Conservation (phyloP, 1,284 basidiomycete genomes). For the Ceratorhiza oryzae-sativae region DNA sequence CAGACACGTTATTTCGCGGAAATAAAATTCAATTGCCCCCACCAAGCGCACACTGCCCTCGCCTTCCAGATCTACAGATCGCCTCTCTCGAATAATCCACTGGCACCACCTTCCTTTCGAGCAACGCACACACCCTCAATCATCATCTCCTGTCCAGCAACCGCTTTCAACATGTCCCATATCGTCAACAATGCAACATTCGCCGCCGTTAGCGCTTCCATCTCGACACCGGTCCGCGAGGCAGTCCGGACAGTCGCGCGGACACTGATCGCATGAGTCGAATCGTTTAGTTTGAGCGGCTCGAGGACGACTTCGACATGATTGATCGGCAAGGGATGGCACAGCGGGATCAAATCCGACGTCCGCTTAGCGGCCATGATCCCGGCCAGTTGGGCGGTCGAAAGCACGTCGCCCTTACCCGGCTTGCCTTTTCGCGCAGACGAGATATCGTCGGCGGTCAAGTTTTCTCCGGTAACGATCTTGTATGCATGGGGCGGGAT, state of each 20-base stretch:
- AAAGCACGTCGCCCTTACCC: conserved; percentile 77
- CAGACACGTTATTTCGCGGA: too few species aligned
- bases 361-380: conserved; percentile 89
- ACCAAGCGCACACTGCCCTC: neutral
- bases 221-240: conserved; percentile 88
- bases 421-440: conserved; percentile 57
- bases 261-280: conserved; percentile 65
- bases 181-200: conserved; percentile 80
- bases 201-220: conserved; percentile 90
- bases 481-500: conserved; percentile 71
- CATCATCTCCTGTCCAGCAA: conserved; percentile 81
- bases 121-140: conserved; percentile 28
- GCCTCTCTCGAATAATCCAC: conserved; percentile 31
- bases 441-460: neutral
- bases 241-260: conserved; percentile 72
- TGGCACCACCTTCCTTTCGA: conserved; percentile 29
- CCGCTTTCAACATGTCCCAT: conserved; percentile 93
- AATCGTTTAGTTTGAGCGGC: conserved; percentile 52
- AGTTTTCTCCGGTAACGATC: conserved; percentile 58
- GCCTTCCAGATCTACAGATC: neutral
- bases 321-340: conserved; percentile 78
- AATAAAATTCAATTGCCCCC: too few species aligned
- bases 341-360: conserved; percentile 81
- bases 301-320: conserved; percentile 70
- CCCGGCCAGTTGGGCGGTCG: conserved; percentile 81